phyloP scores from a whole-genome alignment of 257 asterid genomes.

The Primulina tabacum region DNA sequence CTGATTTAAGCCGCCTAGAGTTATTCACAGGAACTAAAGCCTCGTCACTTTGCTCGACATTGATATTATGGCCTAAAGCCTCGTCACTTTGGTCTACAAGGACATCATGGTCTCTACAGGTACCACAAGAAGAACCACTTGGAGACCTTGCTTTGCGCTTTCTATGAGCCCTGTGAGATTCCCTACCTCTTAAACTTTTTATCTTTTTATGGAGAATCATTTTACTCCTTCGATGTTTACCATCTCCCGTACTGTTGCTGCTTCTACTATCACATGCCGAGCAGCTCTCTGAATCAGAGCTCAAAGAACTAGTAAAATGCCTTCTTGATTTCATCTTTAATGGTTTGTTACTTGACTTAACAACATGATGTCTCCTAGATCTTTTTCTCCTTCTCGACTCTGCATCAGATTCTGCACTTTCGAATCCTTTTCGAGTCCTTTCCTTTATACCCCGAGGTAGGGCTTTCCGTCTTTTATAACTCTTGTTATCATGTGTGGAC shows the following conservation, averaged over 20 bases:
- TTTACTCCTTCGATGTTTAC: slow-evolving; percentile 26
- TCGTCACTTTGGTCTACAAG: slow-evolving; percentile 25
- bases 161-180: slow-evolving; percentile 21
- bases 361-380: slow-evolving; percentile 36
- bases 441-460: slow-evolving; percentile 36
- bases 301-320: slow-evolving; percentile 41
- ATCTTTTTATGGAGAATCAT: slow-evolving; percentile 4
- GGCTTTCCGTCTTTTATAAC: slow-evolving; percentile 42
- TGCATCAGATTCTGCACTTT: slow-evolving; percentile 30
- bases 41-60: slow-evolving; percentile 34
- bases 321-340: slow-evolving; percentile 51
- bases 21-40: slow-evolving; percentile 32
- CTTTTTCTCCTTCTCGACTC: slow-evolving; percentile 55
- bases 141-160: slow-evolving; percentile 39
- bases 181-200: slow-evolving; percentile 31
- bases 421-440: slow-evolving; percentile 36
- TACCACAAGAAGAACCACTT: slow-evolving; percentile 36
- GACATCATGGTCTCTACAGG: slow-evolving; percentile 29
- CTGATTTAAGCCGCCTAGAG: slow-evolving; percentile 68
- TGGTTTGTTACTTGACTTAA: slow-evolving; percentile 46
- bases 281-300: slow-evolving; percentile 60
- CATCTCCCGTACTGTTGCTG: slow-evolving; percentile 33
- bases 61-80: slow-evolving; percentile 22
- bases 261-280: slow-evolving; percentile 43
- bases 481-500: slow-evolving; percentile 33